Evolutionary conservation across 768 basidiomycete species (phyloP), one percentile per base, ranked within the genome.

Genomic region (Pisolithus orientalis): DNA sequence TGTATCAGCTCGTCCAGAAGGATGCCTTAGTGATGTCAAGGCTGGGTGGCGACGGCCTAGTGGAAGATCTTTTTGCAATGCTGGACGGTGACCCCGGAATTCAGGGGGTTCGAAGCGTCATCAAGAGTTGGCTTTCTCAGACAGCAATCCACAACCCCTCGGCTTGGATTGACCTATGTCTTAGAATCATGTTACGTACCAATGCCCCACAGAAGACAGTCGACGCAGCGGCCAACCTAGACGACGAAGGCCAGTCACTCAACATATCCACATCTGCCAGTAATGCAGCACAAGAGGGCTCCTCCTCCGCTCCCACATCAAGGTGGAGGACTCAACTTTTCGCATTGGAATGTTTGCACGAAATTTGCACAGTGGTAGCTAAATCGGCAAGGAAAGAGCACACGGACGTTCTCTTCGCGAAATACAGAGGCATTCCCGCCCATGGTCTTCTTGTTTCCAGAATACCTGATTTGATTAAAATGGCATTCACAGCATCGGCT

Each of bases 101-200:
- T 14, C 87, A 95, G 57, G 96, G 96, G 4, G 94, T 98, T 24
- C 78, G 90, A 29, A 87, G 91, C 56, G 93, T 97, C 53, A 98
- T 98, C 59, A 75, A 81, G 11, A 91, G 88, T 57, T 99, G 96
- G 96, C 75, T 98, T 6, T 83, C 88, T 56, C 96, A 99, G 67
- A 98, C 96, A 0, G 94, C 92, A 1, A 77, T 90, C 17, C 82
- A 90, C 52, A 90, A 94, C 55, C 95, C 96, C 0, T 93, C 89
- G 0, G 96, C 94, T 1, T 99, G 96, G 96, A 96, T 99, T 51
- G 94, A 94, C 63, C 77, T 98, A 1, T 98, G 95, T 61, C 95
- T 97, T 67, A 77, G 93, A 25, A 98, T 99, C 63, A 97, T 99
- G 93, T 85, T 90, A 6, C 79, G 90, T 9, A 94, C 93, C 10